Evolutionary conservation across 129 eudicot genomes (phyloP).

Genomic region (Solidago caesia): DNA sequence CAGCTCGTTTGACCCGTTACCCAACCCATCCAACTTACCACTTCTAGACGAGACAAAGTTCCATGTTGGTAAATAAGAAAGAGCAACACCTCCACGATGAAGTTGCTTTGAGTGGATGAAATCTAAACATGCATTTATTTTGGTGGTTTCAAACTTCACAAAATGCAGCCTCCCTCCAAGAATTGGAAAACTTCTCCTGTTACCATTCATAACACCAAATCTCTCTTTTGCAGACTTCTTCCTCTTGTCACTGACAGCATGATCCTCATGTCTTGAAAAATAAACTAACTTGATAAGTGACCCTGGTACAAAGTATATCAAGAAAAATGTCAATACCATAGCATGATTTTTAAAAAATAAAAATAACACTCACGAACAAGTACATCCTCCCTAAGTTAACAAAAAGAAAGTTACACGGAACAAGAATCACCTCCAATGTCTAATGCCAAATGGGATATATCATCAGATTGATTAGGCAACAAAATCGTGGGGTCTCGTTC

Average conservation of each 20-base stretch:
- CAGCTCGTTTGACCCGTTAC: too few relatives aligned
- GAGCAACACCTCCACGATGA: constrained; percentile 64
- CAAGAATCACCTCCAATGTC: constrained; percentile 84
- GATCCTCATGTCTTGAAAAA: constrained; percentile 89
- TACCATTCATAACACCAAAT: constrained; percentile 68
- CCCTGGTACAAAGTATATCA: constrained; percentile 42
- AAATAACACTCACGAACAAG: background rate
- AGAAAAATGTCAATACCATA: background rate
- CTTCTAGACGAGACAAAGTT: background rate
- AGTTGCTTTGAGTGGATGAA: constrained; percentile 92
- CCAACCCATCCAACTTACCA: too few relatives aligned
- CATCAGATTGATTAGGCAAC: constrained; percentile 98
- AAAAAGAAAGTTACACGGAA: constrained; percentile 9
- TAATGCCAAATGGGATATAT: constrained; percentile 85
- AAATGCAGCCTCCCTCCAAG: constrained; percentile 98
- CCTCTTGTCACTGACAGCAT: constrained; percentile 59
- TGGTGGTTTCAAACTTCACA: constrained; percentile 92
- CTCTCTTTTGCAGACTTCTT: constrained; percentile 52
- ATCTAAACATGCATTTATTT: constrained; percentile 86
- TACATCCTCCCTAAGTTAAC: background rate
- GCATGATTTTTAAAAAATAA: background rate
- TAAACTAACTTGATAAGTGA: constrained; percentile 87
- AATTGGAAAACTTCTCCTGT: constrained; percentile 77
- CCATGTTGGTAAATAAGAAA: constrained; percentile 6
- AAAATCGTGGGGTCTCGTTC: constrained; percentile 85